Evolutionary conservation across 805 yeast species (phyloP).

Genomic region (Ogataea zsoltii): DNA sequence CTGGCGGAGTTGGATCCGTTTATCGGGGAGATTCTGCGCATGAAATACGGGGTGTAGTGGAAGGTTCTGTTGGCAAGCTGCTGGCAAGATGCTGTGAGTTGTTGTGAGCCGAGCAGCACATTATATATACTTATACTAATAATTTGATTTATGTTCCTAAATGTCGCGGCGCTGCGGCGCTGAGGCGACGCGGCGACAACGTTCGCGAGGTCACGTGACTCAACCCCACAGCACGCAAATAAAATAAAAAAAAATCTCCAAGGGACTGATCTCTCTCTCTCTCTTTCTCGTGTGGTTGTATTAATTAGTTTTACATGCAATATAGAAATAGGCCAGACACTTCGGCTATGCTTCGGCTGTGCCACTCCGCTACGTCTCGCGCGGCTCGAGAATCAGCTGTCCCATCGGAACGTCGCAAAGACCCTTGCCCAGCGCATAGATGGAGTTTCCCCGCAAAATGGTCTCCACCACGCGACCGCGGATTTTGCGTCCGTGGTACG

Average conservation of each 20-base stretch:
- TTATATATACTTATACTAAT: not conserved
- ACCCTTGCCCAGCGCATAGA: slow-evolving; percentile 59
- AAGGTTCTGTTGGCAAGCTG: not conserved
- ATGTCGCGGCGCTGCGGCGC: no score
- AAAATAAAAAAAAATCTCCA: no score
- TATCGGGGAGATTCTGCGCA: slow-evolving; percentile 25
- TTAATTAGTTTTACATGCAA: no score
- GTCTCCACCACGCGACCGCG: slow-evolving; percentile 80
- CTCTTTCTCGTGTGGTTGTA: no score
- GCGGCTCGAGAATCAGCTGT: slow-evolving; percentile 57
- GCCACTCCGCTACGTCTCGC: no score
- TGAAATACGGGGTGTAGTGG: slow-evolving; percentile 30
- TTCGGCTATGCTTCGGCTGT: no score
- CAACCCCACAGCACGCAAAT: no score
- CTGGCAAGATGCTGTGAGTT: not conserved
- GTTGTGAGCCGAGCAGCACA: no score
- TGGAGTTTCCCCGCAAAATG: slow-evolving; percentile 70
- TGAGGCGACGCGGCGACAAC: no score
- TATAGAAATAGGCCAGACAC: not conserved
- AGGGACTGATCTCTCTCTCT: no score
- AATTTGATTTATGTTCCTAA: not conserved
- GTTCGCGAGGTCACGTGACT: no score
- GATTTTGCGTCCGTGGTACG: slow-evolving; percentile 72
- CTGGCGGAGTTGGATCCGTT: slow-evolving; percentile 27
- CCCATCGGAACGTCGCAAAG: slow-evolving; percentile 61